Base-by-base conservation (phyloP, 768 basidiomycete genomes). In the Omphalotus guepiniiformis region DNA sequence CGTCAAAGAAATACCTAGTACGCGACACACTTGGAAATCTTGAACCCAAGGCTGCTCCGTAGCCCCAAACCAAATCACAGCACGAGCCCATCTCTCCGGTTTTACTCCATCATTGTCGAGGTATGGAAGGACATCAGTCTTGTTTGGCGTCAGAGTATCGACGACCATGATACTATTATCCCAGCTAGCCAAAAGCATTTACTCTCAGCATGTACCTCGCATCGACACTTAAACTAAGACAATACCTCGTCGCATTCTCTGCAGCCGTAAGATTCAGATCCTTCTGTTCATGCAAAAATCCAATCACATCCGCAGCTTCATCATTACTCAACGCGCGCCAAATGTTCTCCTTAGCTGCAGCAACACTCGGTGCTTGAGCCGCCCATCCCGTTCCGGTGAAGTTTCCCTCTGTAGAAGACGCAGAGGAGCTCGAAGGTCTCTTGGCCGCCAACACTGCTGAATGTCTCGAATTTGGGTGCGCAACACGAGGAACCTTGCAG, bases 121-220 rank as follows among this genome's bases (percentile, higher is more conserved):
- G 42, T 51, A 58, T 1, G 39, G 26, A 15, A 58, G 54, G 6
- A 53, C 56, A 41, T 58, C 54, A 3, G 56, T 58, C 53, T 58
- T 58, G 46, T 58, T 58, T 8, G 56, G 56, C 12, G 48, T 48
- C 11, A 58, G 41, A 5, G 55, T 48, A 25, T 55, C 56, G 13
- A 58, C 48, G 6, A 55, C 52, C 23, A 53, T 51, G 21, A 58
- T 55, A 2, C 54, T 54, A 23, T 58, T 58, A 43, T 58, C 56
- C 56, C 56, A 54, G 52, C 49, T 23, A 36, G 39, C 42, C 12
- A 4, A 46, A 3, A 9, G n/a, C 15, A 46, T 47, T 16, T 13
- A 18, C 19, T 15, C 18, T 7, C 21, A 12, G 9, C 7, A 29
- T 7, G 22, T 7, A 12, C n/a, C 27, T 19, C 48, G 18, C 8